Conservation (phyloP, 2,329 filamentous ascomycete genomes). For the Tolypocladium pustulatum region DNA sequence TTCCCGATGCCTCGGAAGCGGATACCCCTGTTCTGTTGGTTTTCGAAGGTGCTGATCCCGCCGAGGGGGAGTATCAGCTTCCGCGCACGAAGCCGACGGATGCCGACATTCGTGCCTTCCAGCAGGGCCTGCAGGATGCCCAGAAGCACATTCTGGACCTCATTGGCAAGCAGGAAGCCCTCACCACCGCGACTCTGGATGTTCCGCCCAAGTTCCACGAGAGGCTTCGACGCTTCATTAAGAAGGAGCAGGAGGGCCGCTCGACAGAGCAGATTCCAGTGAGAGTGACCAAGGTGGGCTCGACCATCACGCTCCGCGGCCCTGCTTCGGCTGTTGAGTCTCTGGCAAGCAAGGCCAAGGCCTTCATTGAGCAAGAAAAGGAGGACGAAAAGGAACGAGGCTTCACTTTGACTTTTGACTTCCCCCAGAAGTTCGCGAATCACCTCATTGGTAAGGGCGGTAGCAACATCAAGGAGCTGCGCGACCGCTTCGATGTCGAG, state of each 20-base stretch:
- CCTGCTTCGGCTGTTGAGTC: conserved; percentile 62
- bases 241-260: conserved; percentile 50
- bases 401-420: conserved; percentile 78
- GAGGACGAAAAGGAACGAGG: conserved; percentile 89
- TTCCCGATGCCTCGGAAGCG: conserved; percentile 53
- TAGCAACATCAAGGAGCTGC: conserved; percentile 54
- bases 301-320: conserved; percentile 63
- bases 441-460: conserved; percentile 64
- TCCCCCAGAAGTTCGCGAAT: conserved; percentile 90
- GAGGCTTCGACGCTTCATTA: conserved; percentile 52
- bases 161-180: conserved; percentile 47
- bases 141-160: conserved; percentile 46
- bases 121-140: conserved; percentile 44
- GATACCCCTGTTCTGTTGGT: conserved; percentile 59
- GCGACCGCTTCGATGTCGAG: conserved; percentile 58
- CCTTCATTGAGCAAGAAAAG: conserved; percentile 79
- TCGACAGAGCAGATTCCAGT: conserved; percentile 48
- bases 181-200: conserved; percentile 40
- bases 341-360: conserved; percentile 60
- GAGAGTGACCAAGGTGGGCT: conserved; percentile 47
- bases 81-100: conserved; percentile 42
- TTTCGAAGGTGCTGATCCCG: conserved; percentile 53
- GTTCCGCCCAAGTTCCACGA: conserved; percentile 55
- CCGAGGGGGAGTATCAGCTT: conserved; percentile 37
- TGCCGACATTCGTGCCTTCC: conserved; percentile 41